Conservation (phyloP, 345 rosid genomes). For the Boechera stricta region DNA sequence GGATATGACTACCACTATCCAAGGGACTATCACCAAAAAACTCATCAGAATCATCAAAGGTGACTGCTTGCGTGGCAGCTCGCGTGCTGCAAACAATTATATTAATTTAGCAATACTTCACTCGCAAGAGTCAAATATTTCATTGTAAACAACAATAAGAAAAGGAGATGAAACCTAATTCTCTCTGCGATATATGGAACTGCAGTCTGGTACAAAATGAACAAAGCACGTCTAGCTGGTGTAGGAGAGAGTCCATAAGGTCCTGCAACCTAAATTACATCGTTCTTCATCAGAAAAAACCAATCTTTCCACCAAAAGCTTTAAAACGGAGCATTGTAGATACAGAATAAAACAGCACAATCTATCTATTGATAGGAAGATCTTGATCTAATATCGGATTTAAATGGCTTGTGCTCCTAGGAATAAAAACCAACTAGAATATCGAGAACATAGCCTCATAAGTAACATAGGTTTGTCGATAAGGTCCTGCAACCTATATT, state of each 20-base stretch:
- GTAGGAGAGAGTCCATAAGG: conserved; percentile 86
- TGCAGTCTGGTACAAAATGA: conserved; percentile 78
- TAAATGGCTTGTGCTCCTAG: not conserved
- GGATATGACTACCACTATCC: conserved; percentile 48
- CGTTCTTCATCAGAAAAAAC: conserved; percentile 14
- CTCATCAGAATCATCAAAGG: conserved; percentile 73
- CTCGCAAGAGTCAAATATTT: not conserved
- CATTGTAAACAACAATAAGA: not conserved
- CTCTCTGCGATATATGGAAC: conserved; percentile 88
- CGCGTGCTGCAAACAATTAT: conserved; percentile 60
- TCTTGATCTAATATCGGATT: not conserved
- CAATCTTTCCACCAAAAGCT: not conserved
- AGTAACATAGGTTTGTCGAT: too few species aligned
- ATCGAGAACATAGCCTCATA: not conserved
- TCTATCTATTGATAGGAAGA: too few species aligned
- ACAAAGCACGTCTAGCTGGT: conserved; percentile 91
- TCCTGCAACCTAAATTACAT: conserved; percentile 70
- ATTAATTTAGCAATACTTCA: not conserved
- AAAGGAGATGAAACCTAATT: conserved; percentile 58
- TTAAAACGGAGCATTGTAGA: not conserved
- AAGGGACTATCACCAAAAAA: conserved; percentile 35
- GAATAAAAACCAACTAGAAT: not conserved
- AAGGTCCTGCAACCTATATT: too few species aligned
- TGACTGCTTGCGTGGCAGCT: conserved; percentile 68
- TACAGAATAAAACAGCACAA: not conserved